Conservation (phyloP, 208 protist species). For the Acanthamoeba castellanii region DNA sequence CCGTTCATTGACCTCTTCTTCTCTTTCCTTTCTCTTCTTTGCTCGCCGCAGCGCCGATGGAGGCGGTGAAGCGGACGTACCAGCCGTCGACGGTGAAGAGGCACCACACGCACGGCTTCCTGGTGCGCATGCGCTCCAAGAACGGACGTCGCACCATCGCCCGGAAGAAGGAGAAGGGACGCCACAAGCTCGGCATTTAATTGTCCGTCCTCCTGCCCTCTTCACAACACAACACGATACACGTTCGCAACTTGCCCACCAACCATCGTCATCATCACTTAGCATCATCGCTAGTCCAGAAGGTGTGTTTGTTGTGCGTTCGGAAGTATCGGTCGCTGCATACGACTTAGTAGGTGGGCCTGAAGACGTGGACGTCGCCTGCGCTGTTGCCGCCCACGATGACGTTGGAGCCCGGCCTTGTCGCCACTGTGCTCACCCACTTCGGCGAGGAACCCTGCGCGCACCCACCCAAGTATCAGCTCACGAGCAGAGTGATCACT, state of each 20-base stretch:
- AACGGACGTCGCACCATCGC: constrained; percentile 17
- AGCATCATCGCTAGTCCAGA: too few relatives aligned
- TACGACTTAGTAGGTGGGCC: not conserved
- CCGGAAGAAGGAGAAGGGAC: constrained; percentile 30
- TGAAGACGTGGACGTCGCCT: not conserved
- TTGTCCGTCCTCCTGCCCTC: not conserved
- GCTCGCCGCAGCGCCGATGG: not conserved
- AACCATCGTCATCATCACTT: too few relatives aligned
- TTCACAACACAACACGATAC: not conserved
- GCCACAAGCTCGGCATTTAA: constrained; percentile 28
- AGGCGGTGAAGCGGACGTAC: constrained; percentile 58
- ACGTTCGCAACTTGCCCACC: not conserved
- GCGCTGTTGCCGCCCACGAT: not conserved
- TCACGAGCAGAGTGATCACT: too few relatives aligned
- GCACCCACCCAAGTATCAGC: not conserved
- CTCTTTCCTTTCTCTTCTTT: not conserved
- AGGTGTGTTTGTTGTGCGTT: not conserved
- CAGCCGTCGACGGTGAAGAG: constrained; percentile 14
- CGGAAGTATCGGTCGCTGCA: not conserved
- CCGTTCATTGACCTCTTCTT: not conserved
- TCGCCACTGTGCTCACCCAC: not conserved
- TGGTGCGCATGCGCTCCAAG: constrained; percentile 29
- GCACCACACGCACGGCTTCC: constrained; percentile 29
- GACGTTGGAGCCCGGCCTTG: not conserved
- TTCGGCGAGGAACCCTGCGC: not conserved